These are phyloP conservation scores for Pisolithus albus DNA, from an alignment of 768 basidiomycete genomes.

Conservation along the genomic window DNA sequence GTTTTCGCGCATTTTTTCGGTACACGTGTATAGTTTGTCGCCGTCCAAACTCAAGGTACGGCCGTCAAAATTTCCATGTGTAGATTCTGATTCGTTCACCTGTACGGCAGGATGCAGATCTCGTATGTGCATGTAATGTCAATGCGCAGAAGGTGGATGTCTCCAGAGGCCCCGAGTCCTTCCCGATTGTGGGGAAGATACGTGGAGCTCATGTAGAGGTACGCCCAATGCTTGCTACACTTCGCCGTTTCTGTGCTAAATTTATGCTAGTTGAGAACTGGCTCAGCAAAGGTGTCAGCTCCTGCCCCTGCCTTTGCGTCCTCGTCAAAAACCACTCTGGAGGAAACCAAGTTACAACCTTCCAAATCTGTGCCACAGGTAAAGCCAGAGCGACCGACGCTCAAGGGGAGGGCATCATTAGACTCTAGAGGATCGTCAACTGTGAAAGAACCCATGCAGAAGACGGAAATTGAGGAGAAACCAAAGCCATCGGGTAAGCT, in stretches of 20 bases:
- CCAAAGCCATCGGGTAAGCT: conserved; percentile 43
- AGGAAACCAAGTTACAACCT: conserved; percentile 13
- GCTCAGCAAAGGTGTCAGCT: neutral
- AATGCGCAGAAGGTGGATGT: conserved; percentile 30
- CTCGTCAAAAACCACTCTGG: conserved; percentile 40
- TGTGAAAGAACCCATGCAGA: conserved; percentile 17
- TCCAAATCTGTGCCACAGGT: conserved; percentile 8
- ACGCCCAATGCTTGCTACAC: neutral
- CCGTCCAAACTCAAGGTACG: conserved; percentile 50
- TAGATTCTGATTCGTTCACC: neutral
- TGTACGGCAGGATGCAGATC: conserved; percentile 36
- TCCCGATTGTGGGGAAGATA: conserved; percentile 36
- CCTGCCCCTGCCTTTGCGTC: conserved; percentile 18
- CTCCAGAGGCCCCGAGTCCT: conserved; percentile 12
- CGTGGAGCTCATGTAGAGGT: conserved; percentile 43
- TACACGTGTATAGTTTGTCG: conserved; percentile 68
- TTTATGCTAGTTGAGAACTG: conserved; percentile 11
- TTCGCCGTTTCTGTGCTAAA: neutral
- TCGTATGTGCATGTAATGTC: conserved; percentile 31
- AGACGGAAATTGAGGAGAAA: conserved; percentile 21
- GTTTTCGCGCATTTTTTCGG: conserved; percentile 45
- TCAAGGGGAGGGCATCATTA: conserved; percentile 20
- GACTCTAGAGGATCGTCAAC: conserved; percentile 20
- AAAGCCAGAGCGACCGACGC: conserved; percentile 10
- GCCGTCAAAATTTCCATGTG: neutral